A percentile compares a stretch with the other conserved stretches of the same genome.
phyloP scores from a whole-genome alignment of 129 eudicot species.

The Glebionis coronaria region DNA sequence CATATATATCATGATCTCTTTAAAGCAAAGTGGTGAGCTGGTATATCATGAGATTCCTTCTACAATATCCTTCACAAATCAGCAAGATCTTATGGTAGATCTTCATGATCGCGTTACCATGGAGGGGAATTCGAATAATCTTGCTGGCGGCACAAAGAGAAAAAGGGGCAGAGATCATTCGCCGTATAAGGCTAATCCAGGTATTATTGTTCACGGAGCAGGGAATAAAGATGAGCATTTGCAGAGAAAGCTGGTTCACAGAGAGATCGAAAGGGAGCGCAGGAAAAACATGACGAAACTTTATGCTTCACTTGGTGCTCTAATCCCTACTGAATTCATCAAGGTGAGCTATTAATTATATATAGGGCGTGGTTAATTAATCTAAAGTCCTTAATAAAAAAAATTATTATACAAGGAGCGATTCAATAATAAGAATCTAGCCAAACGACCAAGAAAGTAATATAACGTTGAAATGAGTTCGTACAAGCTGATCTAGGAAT shows the following conservation, averaged over 20 bases:
- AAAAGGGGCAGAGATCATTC: constrained; percentile 26
- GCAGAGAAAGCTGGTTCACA: constrained; percentile 40
- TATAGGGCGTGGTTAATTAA: too few species aligned
- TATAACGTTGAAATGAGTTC: too few species aligned
- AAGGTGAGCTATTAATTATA: constrained; percentile 51
- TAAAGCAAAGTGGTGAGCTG: constrained; percentile 41
- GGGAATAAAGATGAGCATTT: constrained; percentile 19
- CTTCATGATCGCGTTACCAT: constrained; percentile 17
- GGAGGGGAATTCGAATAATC: constrained; percentile 17
- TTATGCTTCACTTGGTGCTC: constrained; percentile 57
- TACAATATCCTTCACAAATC: constrained; percentile 15
- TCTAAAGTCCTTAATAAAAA: background rate
- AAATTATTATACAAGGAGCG: too few species aligned
- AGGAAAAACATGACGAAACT: constrained; percentile 65
- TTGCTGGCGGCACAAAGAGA: constrained; percentile 4
- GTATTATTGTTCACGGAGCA: background rate
- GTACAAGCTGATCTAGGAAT: too few species aligned
- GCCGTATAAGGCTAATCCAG: constrained; percentile 25
- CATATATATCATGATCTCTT: constrained; percentile 38
- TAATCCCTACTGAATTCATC: constrained; percentile 62
- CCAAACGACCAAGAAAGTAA: too few species aligned
- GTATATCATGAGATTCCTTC: constrained; percentile 31
- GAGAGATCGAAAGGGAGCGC: constrained; percentile 61
- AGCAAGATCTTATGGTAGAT: constrained; percentile 24
- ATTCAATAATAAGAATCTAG: too few species aligned